Evolutionary conservation across 2,329 filamentous ascomycete genomes (phyloP).

Genomic region (Xylaria sp.): DNA sequence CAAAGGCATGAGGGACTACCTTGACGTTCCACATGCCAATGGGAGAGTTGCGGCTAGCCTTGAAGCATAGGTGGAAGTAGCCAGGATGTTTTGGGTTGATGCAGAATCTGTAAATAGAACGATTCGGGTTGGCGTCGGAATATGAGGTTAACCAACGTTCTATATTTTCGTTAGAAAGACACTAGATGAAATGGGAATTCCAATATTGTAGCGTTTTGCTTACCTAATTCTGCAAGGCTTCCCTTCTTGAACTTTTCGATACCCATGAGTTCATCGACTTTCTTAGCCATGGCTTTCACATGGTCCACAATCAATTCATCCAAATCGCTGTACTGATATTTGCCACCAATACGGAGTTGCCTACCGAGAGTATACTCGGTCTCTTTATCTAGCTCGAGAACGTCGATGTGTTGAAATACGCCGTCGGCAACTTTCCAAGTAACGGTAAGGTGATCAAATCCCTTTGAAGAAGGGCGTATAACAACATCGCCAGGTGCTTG

Average conservation of each 20-base stretch:
- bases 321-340: constrained; percentile 93
- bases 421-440: constrained; percentile 98
- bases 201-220: constrained; percentile 62
- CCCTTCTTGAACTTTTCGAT: constrained; percentile 93
- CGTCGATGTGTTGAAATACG: constrained; percentile 98
- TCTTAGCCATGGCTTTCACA: constrained; percentile 96
- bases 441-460: constrained; percentile 92
- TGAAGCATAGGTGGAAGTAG: constrained; percentile 97
- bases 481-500: constrained; percentile 90
- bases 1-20: constrained; percentile 91
- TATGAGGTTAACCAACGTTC: constrained; percentile 97
- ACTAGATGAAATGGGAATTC: not conserved
- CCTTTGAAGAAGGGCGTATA: constrained; percentile 94
- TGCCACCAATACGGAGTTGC: constrained; percentile 84
- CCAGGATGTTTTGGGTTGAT: constrained; percentile 91
- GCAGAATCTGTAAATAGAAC: constrained; percentile 95
- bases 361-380: constrained; percentile 95
- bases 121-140: constrained; percentile 93
- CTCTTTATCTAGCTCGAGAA: constrained; percentile 95
- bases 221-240: constrained; percentile 85
- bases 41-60: constrained; percentile 79
- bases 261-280: constrained; percentile 94
- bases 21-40: constrained; percentile 87
- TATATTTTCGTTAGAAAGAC: constrained; percentile 54
- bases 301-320: constrained; percentile 98